Conservation (phyloP, 2,329 filamentous ascomycete species). For the Incumbomyces delicatus region DNA sequence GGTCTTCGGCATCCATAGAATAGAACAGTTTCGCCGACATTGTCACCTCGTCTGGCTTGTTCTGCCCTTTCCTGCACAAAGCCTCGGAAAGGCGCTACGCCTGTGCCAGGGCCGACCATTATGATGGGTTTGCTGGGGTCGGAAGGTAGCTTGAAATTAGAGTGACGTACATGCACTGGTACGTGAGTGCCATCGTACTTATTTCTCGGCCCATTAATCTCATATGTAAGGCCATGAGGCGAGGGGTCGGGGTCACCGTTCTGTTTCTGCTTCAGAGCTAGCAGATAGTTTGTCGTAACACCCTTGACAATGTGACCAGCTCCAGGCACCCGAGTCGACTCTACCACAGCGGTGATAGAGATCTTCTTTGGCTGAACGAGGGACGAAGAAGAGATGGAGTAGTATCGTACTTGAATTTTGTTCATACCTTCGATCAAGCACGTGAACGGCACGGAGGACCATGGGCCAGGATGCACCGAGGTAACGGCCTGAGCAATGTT, state of each 20-base stretch:
- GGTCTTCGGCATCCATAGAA: conserved; percentile 91
- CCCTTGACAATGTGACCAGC: conserved; percentile 75
- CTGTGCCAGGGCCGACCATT: conserved; percentile 91
- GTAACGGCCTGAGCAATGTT: conserved; percentile 84
- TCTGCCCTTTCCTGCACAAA: conserved; percentile 91
- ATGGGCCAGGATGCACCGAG: conserved; percentile 61
- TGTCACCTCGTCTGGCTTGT: conserved; percentile 66
- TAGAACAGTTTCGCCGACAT: conserved; percentile 76
- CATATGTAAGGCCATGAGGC: conserved; percentile 75
- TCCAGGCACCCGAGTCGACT: conserved; percentile 68
- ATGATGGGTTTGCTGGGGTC: conserved; percentile 90
- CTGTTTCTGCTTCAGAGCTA: conserved; percentile 94
- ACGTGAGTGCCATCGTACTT: conserved; percentile 95
- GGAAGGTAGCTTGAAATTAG: conserved; percentile 97
- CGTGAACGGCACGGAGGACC: conserved; percentile 83
- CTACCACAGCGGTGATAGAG: conserved; percentile 88
- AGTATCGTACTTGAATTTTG: conserved; percentile 96
- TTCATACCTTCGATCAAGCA: conserved; percentile 85
- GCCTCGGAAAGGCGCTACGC: conserved; percentile 89
- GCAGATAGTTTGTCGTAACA: conserved; percentile 91
- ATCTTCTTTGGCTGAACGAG: conserved; percentile 89
- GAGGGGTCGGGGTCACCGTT: conserved; percentile 75
- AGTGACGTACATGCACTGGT: conserved; percentile 91
- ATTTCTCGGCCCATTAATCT: conserved; percentile 80
- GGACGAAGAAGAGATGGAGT: conserved; percentile 97